Conservation (phyloP, 306 rosid species). For the Pyrus pyrifolia region DNA sequence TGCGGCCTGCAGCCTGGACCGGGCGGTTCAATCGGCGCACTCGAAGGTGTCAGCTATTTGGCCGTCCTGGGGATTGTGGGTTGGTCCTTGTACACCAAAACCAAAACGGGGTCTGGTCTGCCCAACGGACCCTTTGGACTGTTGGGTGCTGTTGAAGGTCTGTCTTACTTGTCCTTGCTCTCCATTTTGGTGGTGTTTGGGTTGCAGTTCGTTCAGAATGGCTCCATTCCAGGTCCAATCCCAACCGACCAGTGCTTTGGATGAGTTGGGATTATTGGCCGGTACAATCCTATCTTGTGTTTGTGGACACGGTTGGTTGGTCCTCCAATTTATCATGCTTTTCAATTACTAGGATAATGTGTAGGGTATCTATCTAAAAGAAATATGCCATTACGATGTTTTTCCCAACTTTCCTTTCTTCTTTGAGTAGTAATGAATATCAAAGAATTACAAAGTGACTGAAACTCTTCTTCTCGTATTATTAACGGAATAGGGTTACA, state of each 20-base stretch:
- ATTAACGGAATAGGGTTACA: too few species aligned
- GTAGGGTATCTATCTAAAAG: not conserved
- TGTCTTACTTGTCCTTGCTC: conserved; percentile 52
- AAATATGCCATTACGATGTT: not conserved
- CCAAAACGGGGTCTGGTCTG: conserved; percentile 80
- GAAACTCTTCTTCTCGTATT: too few species aligned
- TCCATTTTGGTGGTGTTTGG: conserved; percentile 72
- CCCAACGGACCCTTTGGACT: conserved; percentile 83
- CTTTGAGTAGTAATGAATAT: not conserved
- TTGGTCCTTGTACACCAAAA: conserved; percentile 75
- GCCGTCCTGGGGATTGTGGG: conserved; percentile 67
- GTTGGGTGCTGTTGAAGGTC: conserved; percentile 85
- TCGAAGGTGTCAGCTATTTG: conserved; percentile 85
- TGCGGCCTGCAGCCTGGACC: conserved; percentile 96
- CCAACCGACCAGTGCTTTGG: conserved; percentile 90
- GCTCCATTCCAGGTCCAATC: conserved; percentile 84
- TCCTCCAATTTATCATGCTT: not conserved
- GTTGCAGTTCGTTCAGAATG: conserved; percentile 64
- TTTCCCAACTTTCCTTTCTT: not conserved
- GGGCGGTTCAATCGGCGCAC: conserved; percentile 76
- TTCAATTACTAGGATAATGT: not conserved
- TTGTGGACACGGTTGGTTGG: conserved; percentile 35
- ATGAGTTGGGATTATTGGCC: conserved; percentile 23
- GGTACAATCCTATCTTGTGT: conserved; percentile 23
- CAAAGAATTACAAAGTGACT: too few species aligned